phyloP scores from a whole-genome alignment of 2,329 filamentous ascomycete species.

The Hortaea sp. region DNA sequence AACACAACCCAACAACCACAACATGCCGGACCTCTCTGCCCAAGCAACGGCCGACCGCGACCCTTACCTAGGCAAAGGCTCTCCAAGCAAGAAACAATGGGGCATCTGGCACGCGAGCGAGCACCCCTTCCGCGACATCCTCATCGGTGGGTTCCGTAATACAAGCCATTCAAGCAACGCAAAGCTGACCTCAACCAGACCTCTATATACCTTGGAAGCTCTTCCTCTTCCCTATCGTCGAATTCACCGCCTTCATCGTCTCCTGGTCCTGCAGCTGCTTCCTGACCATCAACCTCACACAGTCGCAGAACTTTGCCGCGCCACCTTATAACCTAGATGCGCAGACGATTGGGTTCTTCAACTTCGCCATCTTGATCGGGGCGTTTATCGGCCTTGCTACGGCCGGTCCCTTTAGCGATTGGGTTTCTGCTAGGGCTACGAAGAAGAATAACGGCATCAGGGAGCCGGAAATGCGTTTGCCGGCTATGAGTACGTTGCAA shows the following conservation, averaged over 20 bases:
- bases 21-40: constrained; percentile 15
- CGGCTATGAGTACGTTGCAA: constrained; percentile 27
- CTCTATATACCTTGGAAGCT: constrained; percentile 55
- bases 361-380: constrained; percentile 48
- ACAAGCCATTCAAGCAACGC: too few species aligned
- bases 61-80: constrained; percentile 46
- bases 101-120: constrained; percentile 40
- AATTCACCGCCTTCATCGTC: constrained; percentile 52
- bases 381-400: constrained; percentile 45
- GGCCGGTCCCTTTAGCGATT: constrained; percentile 47
- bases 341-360: constrained; percentile 44
- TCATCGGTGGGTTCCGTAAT: constrained; percentile 10
- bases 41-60: constrained; percentile 37
- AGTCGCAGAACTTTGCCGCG: constrained; percentile 42
- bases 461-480: constrained; percentile 50
- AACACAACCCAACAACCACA: constrained; percentile 12
- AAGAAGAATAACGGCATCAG: constrained; percentile 44
- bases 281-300: constrained; percentile 52
- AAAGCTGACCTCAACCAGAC: constrained; percentile 26
- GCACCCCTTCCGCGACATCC: constrained; percentile 36
- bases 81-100: constrained; percentile 48
- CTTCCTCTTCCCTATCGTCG: constrained; percentile 52
- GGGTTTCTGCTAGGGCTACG: constrained; percentile 46
- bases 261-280: constrained; percentile 50
- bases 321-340: constrained; percentile 46